phyloP scores from a whole-genome alignment of 768 basidiomycete species.

The Lactarius deliciosus region DNA sequence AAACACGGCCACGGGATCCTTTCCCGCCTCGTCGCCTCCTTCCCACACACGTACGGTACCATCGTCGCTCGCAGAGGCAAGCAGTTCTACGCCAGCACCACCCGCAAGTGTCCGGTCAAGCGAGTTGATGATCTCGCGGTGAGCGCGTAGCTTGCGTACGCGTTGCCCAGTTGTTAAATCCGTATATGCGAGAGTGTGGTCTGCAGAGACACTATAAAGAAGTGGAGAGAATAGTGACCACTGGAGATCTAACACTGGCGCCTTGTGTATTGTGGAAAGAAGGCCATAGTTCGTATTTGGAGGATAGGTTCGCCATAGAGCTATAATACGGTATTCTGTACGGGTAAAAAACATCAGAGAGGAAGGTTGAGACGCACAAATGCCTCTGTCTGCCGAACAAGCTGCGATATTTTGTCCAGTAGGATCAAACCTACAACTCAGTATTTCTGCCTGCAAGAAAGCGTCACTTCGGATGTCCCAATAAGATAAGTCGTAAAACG shows the following conservation, averaged over 20 bases:
- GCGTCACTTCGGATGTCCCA: neutral
- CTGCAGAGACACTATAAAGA: constrained; percentile 86
- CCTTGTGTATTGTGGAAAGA: constrained; percentile 80
- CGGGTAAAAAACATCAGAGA: constrained; percentile 15
- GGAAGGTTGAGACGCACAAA: constrained; percentile 61
- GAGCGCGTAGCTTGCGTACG: constrained; percentile 78
- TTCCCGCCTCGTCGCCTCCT: constrained; percentile 70
- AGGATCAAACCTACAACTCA: constrained; percentile 92
- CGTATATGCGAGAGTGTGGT: constrained; percentile 74
- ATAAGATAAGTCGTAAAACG: constrained; percentile 32
- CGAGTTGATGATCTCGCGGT: constrained; percentile 87
- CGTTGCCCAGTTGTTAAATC: constrained; percentile 86
- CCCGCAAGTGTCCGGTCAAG: constrained; percentile 84
- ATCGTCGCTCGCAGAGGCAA: constrained; percentile 90
- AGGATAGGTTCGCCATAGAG: constrained; percentile 87
- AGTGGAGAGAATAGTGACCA: constrained; percentile 77
- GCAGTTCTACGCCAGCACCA: constrained; percentile 79
- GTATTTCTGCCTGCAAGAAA: constrained; percentile 66
- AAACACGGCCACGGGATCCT: constrained; percentile 75
- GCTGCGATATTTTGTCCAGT: constrained; percentile 93
- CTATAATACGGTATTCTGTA: constrained; percentile 39
- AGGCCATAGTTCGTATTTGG: constrained; percentile 93
- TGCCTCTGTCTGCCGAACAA: constrained; percentile 83
- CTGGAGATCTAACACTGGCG: constrained; percentile 88
- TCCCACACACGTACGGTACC: constrained; percentile 93